Base-by-base conservation (phyloP, 2,329 filamentous ascomycete genomes). In the Xylaria sp. region DNA sequence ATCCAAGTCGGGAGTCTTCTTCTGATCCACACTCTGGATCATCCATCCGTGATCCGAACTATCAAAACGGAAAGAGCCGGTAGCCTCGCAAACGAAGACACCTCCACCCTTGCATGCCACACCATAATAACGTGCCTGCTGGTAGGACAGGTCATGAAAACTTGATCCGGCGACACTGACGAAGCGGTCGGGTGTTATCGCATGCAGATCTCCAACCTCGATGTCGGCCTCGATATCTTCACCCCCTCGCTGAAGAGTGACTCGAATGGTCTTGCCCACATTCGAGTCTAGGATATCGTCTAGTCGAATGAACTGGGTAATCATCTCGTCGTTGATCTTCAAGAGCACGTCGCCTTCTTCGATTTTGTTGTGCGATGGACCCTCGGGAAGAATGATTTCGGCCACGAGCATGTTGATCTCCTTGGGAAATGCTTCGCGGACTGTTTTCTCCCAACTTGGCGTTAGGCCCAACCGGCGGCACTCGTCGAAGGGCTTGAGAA, bases 371-470 rank as follows among this genome's bases (percentile, higher is more conserved):
- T 96, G 85, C 0, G 89, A 94, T 20, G 94, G 95, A 0, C 94
- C 95, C 64, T 92, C 86, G 0, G 94, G 93, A 7, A 99, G 82
- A 13, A 97, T 87, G 56, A 97, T 96, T 75, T 99, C 95, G 18
- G 92, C 93, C 11, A 97, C 93, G 22, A 99, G 83, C 91, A 99
- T 92, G 68, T 94, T 95, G 20, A 92, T 97, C 75, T 97, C 94
- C 64, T 90, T 89, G 1, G 95, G 94, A 63, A 96, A 96, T 21
- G 85, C 80, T 63, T 89, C 85, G 29, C 94, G 87, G 59, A 96
- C 86, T 52, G 88, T 86, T 37, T 90, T 88, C 76, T 99, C 94
- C 87, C 91, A 95, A 47, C 91, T 83, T 0, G 92, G 81, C 1
- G 85, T 91, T 56, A 99, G 78, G 7, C 94, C 94, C 9, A 99